A percentile compares a stretch with the other conserved stretches of the same genome.
phyloP scores from a whole-genome alignment of 2,329 filamentous ascomycete genomes.

The Diaporthe amygdali region DNA sequence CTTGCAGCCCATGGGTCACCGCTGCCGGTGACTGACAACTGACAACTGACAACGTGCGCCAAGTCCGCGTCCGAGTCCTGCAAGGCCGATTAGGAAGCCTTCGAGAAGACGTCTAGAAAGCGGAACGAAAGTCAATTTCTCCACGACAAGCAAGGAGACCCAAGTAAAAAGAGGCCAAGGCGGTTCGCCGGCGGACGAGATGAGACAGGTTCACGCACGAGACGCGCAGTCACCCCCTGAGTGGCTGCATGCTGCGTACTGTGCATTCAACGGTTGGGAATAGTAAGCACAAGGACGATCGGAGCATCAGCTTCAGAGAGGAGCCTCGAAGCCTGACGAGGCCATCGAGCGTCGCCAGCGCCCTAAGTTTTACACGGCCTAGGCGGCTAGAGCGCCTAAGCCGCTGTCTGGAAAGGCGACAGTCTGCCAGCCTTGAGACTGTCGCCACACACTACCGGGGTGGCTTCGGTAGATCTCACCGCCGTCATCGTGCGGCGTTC shows the following conservation, averaged over 20 bases:
- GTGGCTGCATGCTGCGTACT: neutral
- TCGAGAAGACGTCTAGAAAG: conserved; percentile 20
- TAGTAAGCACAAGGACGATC: neutral
- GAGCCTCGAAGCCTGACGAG: neutral
- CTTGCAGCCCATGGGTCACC: too few species aligned
- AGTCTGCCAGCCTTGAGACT: neutral
- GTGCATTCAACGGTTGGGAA: neutral
- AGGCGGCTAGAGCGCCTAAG: conserved; percentile 4
- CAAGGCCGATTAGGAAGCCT: conserved; percentile 9
- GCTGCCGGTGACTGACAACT: neutral
- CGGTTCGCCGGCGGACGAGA: neutral
- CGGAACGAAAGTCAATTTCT: conserved; percentile 1
- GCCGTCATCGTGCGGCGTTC: conserved; percentile 6
- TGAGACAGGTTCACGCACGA: conserved; percentile 15
- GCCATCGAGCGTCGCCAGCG: neutral
- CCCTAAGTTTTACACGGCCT: neutral
- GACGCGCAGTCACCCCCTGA: neutral
- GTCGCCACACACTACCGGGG: neutral
- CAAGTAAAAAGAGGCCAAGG: neutral
- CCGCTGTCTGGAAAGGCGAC: neutral
- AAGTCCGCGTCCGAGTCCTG: neutral
- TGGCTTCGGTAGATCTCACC: conserved; percentile 15
- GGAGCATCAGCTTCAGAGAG: neutral
- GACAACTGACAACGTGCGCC: conserved; percentile 10
- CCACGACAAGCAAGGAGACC: conserved; percentile 17